A percentile compares a stretch with the other conserved stretches of the same genome.
Conservation (phyloP, 1,284 basidiomycete genomes). For the Meira nashicola region DNA sequence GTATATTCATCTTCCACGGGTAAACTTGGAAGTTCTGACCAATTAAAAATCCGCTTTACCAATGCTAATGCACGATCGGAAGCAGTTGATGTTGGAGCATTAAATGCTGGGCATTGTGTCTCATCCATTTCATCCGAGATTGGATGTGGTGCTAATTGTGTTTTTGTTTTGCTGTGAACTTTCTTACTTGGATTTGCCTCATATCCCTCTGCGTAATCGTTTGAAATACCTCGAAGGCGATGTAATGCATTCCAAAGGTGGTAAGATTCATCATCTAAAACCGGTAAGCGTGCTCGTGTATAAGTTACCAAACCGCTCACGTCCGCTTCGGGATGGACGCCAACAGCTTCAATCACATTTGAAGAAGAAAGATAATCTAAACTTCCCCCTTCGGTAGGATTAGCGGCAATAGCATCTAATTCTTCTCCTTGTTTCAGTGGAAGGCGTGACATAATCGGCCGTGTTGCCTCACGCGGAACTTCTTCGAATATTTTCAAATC, state of each 20-base stretch:
- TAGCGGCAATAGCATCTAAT: conserved; percentile 1
- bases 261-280: conserved; percentile 22
- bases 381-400: neutral
- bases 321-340: neutral
- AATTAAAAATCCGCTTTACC: conserved; percentile 32
- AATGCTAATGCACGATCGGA: conserved; percentile 8
- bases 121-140: conserved; percentile 8
- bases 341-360: conserved; percentile 7
- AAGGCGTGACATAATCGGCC: conserved; percentile 34
- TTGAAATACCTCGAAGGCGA: conserved; percentile 24
- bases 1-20: conserved; percentile 11
- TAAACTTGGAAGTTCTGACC: conserved; percentile 23
- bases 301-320: conserved; percentile 20
- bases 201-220: conserved; percentile 35
- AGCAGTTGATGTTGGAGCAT: conserved; percentile 13
- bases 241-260: conserved; percentile 36
- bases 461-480: conserved; percentile 25
- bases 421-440: conserved; percentile 14
- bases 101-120: conserved; percentile 26
- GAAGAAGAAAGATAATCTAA: conserved; percentile 5
- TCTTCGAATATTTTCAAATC: conserved; percentile 20
- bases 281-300: conserved; percentile 30
- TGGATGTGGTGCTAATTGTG: conserved; percentile 19
- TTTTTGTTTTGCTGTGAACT: conserved; percentile 1
- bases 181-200: conserved; percentile 9